These are phyloP conservation scores for Lactifluus volemus DNA, from an alignment of 768 basidiomycete species.

Conservation along the genomic window DNA sequence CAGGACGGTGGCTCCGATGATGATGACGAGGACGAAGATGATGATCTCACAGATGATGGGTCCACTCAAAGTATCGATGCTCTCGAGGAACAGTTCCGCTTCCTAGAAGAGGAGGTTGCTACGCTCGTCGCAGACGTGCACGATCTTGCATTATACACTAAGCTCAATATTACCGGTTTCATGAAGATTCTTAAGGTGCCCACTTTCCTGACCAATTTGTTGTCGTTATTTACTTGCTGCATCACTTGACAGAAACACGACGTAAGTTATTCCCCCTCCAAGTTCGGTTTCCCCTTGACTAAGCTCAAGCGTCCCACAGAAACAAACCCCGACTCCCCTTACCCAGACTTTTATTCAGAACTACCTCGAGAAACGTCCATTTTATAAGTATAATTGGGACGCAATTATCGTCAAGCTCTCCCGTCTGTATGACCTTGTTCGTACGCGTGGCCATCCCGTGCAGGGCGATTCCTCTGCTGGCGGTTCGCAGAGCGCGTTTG, in stretches of 20 bases:
- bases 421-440: slow-evolving; percentile 88
- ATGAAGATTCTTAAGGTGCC: slow-evolving; percentile 92
- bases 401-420: slow-evolving; percentile 93
- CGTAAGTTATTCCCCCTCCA: slow-evolving; percentile 34
- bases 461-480: slow-evolving; percentile 92
- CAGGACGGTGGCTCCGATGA: slow-evolving; percentile 62
- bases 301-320: slow-evolving; percentile 38
- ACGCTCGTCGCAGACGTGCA: slow-evolving; percentile 90
- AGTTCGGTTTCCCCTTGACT: neutral
- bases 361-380: slow-evolving; percentile 89
- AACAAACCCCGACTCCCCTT: slow-evolving; percentile 79
- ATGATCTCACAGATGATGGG: slow-evolving; percentile 32
- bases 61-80: slow-evolving; percentile 55
- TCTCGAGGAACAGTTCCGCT: slow-evolving; percentile 78
- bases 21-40: slow-evolving; percentile 47
- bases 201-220: slow-evolving; percentile 10
- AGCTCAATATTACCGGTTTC: slow-evolving; percentile 97
- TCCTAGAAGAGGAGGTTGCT: slow-evolving; percentile 89
- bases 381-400: slow-evolving; percentile 97
- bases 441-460: slow-evolving; percentile 90
- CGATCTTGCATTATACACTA: slow-evolving; percentile 87
- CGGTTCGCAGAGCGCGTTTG: slow-evolving; percentile 92
- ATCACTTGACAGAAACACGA: slow-evolving; percentile 74
- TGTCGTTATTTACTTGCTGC: neutral
- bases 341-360: slow-evolving; percentile 86